A percentile compares a stretch with the other conserved stretches of the same genome.
These are phyloP conservation scores for Sicyos edulis DNA, from an alignment of 306 rosid genomes.

Conservation along the genomic window DNA sequence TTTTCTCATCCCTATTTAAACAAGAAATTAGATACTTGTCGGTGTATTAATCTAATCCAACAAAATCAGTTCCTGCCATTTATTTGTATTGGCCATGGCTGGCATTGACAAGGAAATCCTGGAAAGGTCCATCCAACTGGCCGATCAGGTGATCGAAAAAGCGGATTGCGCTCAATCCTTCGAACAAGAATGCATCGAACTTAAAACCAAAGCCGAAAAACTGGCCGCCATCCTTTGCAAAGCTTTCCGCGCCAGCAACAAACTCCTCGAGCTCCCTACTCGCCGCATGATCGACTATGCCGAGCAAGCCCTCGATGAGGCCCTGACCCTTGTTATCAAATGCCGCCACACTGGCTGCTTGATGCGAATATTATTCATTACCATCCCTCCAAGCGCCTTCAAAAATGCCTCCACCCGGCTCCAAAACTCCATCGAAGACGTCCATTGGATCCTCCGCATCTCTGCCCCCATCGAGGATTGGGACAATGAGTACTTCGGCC, in stretches of 20 bases:
- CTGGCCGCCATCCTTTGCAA: slow-evolving; percentile 67
- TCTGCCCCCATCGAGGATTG: slow-evolving; percentile 56
- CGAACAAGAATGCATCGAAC: slow-evolving; percentile 53
- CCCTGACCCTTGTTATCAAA: slow-evolving; percentile 50
- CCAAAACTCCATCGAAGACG: slow-evolving; percentile 62
- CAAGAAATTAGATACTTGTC: no score
- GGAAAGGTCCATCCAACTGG: no score
- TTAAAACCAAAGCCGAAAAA: slow-evolving; percentile 61
- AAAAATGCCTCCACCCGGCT: slow-evolving; percentile 48
- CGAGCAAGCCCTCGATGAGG: slow-evolving; percentile 62
- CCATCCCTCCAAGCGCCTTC: slow-evolving; percentile 54
- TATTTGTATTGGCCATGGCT: no score
- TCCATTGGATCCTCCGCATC: slow-evolving; percentile 73
- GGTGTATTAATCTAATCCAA: no score
- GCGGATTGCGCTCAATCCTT: slow-evolving; percentile 54
- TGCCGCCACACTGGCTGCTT: slow-evolving; percentile 51
- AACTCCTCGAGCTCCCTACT: slow-evolving; percentile 70
- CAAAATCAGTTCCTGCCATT: no score
- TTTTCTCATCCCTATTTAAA: no score
- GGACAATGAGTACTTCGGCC: slow-evolving; percentile 52
- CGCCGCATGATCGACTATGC: slow-evolving; percentile 68
- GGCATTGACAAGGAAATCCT: slow-evolving; percentile 49
- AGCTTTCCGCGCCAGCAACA: slow-evolving; percentile 60
- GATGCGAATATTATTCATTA: slow-evolving; percentile 53
- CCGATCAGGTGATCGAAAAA: slow-evolving; percentile 45